Base-by-base conservation (phyloP, 148 eudicot species). In the Polygonum maritimum region DNA sequence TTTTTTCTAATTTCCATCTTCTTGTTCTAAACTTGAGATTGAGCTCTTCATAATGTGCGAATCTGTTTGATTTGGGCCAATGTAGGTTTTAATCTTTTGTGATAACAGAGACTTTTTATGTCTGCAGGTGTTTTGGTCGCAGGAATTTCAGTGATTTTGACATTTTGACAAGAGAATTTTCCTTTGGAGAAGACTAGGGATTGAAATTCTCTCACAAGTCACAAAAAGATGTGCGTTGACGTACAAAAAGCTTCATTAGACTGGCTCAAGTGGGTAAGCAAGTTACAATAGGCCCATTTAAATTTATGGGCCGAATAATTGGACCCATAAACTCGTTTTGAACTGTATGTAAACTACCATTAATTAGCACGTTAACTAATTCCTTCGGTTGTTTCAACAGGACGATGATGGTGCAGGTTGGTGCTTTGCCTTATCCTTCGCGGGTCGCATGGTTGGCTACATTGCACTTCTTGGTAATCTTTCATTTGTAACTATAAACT, bases 111-210 rank as follows among this genome's bases (percentile, higher is more conserved):
- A 54, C 26, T 26, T 26, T 60, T 26, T 65, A 2, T 33, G 3
- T 35, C 41, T 65, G 44, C 71, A 65, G 69, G 69, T 60, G 60
- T 54, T 6, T n/a, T 54, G 10, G 10, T 54, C 36, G 5, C 36
- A 35, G 71, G 71, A 65, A 35, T 13, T 65, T 36, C 44, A 35
- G 71, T 65, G 71, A 65, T 65, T 35, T 65, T 65, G 70, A 65
- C 67, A 60, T 60, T 22, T 60, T 60, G 13, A 12, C 14, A 15
- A 2, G 0, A 1, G 13, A 11, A 4, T 2, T 11, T 60, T 60
- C 71, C 15, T 65, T 8, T 65, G 2, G 1, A 11, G 33, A 58
- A 58, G 67, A 60, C 67, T 60, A 60, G 67, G 69, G 69, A 12
- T 31, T 63, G 39, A 33, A 63, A 33, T 31, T 33, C 69, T 33